These are phyloP conservation scores for Warburgia ugandensis DNA, from an alignment of 164 flowering plant species.

Conservation along the genomic window DNA sequence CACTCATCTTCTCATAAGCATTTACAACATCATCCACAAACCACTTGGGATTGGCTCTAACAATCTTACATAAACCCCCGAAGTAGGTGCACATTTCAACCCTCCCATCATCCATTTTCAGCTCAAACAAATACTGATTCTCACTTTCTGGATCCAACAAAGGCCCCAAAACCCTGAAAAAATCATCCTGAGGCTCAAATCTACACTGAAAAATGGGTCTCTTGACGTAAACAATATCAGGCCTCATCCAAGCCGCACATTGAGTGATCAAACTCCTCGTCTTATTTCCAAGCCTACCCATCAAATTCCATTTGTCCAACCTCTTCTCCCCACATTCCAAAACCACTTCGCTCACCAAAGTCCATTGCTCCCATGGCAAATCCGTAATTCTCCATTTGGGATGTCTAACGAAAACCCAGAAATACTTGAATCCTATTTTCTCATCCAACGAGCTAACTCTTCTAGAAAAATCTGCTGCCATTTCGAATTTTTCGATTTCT, in stretches of 20 bases:
- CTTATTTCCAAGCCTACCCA: slow-evolving; percentile 82
- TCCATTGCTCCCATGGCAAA: slow-evolving; percentile 93
- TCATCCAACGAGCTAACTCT: slow-evolving; percentile 44
- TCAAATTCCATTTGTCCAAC: slow-evolving; percentile 84
- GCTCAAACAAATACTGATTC: slow-evolving; percentile 47
- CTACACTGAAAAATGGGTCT: slow-evolving; percentile 86
- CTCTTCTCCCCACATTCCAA: slow-evolving; percentile 60
- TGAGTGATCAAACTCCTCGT: slow-evolving; percentile 56
- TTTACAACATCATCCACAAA: slow-evolving; percentile 97
- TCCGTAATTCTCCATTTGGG: slow-evolving; percentile 75
- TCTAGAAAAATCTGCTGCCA: slow-evolving; percentile 51
- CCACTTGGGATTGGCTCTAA: slow-evolving; percentile 69
- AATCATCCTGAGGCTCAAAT: slow-evolving; percentile 83
- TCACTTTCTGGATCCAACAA: slow-evolving; percentile 76
- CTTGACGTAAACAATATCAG: slow-evolving; percentile 85
- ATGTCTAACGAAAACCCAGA: slow-evolving; percentile 88
- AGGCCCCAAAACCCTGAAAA: slow-evolving; percentile 53
- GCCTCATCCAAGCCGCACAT: slow-evolving; percentile 97
- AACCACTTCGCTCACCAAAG: slow-evolving; percentile 65
- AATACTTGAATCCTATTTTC: slow-evolving; percentile 45
- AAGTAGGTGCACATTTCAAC: slow-evolving; percentile 77
- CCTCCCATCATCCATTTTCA: slow-evolving; percentile 60
- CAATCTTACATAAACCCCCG: slow-evolving; percentile 87
- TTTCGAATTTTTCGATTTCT: slow-evolving; percentile 68
- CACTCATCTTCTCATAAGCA: slow-evolving; percentile 75